Evolutionary conservation across 2,329 filamentous ascomycete species (phyloP), one percentile per base, ranked within the genome.

Genomic region (Mycosphaerella sp.): DNA sequence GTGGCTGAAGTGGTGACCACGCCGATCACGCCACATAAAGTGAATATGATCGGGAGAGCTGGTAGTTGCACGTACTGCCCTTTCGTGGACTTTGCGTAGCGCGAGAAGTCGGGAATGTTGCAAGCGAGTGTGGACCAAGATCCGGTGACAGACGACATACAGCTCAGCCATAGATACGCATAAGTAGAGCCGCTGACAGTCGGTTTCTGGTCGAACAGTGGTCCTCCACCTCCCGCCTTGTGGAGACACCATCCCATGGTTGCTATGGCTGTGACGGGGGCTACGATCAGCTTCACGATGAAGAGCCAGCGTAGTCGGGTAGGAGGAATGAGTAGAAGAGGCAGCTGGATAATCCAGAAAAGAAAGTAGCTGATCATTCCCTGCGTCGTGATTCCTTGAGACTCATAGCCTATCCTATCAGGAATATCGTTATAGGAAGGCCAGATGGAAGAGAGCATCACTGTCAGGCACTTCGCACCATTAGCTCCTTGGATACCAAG

Each of bases 1-100:
- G 72, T 73, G 7, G 79, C 78, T 0, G 75, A 77, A 0, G 79
- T 79, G 13, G 79, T 76, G 30, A 81, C 72, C 57, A 83, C 81
- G 27, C 80, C 80, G 27, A 59, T 54, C 52, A 79, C 64, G 73
- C 78, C 51, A 70, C 66, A 60, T 73, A 60, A 49, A 3, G 59
- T 50, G 37, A 75, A 78, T 50, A 79, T 64, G 4, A 77, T 62
- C 3, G 76, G 76, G 3, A 79, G 67, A 48, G 68, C 62, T 8
- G 67, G 49, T 3, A 64, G 55, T 49, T 70, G 67, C 34, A 68
- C 56, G 44, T 69, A 64, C 42, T 61, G 55, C 6, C 55, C 61
- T 14, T 52, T 54, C 21, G 59, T 57, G 14, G 51, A 57, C 37
- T 60, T 61, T 41, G 62, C 51, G 49, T 66, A 69, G 7, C 67